Base-by-base conservation (phyloP, 2,329 filamentous ascomycete species). In the Ophiocordyceps unilateralis region DNA sequence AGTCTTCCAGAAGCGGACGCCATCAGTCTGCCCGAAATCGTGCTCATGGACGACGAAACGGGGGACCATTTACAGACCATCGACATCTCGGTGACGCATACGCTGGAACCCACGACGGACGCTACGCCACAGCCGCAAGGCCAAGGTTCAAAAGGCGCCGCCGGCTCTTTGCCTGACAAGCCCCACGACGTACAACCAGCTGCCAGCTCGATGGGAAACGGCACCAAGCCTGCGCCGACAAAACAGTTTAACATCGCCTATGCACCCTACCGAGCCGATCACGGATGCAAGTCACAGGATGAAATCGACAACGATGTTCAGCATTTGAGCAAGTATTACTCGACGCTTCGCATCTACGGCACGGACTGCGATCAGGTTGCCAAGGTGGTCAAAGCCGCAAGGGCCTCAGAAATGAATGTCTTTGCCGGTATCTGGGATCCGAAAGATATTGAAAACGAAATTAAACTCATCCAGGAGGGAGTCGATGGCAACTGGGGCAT, bases 371-470 rank as follows among this genome's bases (percentile, higher is more conserved):
- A 84, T 53, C 81, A 88, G 57, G 71, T 85, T 34, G 58, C 68
- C 2, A 74, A 68, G 14, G 73, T 82, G 17, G 63, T 81, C 26
- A 60, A 67, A 11, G 78, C 79, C 9, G 81, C 78, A 32, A 74
- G 74, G 51, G 59, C 68, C n/a, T 69, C 76, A 51, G 70, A 70
- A 40, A 71, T 84, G 57, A 79, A 78, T 58, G 63, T 93, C 26
- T 83, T 93, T 59, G 70, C 81, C 12, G 87, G 85, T 43, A 69
- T 91, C 46, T 89, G 73, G 60, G 67, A 83, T 49, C 69, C 84
- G 45, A 59, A 62, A 37, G 57, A 69, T 8, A 65, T 83, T 15
- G 58, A 65, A 14, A 48, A 62, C 1, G 76, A 83, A 45, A 66
- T 83, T n/a, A 50, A 68, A 10, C 66, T 63, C 24, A 76, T 93